phyloP scores from a whole-genome alignment of 352 stramenopile genomes.

The Phytophthora uliginosa region DNA sequence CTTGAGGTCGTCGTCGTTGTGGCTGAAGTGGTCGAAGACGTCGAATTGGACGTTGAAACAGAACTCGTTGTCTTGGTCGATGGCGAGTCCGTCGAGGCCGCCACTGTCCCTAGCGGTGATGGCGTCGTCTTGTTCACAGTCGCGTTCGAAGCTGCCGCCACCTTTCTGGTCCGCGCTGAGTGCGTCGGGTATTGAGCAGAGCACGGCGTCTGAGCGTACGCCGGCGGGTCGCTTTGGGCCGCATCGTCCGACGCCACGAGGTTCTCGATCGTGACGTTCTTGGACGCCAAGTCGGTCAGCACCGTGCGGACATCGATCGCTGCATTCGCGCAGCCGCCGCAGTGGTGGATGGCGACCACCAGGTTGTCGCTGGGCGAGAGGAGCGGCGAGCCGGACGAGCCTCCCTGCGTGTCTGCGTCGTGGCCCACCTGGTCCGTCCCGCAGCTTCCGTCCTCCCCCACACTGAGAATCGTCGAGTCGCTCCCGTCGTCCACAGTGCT shows the following conservation, averaged over 20 bases:
- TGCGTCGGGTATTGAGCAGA: conserved; percentile 13
- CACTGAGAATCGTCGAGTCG: conserved; percentile 39
- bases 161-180: neutral
- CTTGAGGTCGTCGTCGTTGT: conserved; percentile 3
- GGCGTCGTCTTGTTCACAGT: conserved; percentile 6
- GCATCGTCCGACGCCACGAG: conserved; percentile 31
- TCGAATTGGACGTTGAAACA: neutral
- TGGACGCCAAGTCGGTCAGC: conserved; percentile 42
- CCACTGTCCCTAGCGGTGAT: neutral
- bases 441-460: conserved; percentile 42
- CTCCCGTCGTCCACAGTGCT: conserved; percentile 43
- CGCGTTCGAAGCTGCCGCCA: conserved; percentile 1
- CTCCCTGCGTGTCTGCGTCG: conserved; percentile 54
- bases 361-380: conserved; percentile 52
- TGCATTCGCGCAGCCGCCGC: conserved; percentile 58
- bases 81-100: neutral
- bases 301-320: conserved; percentile 54
- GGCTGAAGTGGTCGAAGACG: neutral
- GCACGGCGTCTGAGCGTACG: conserved; percentile 35
- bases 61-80: neutral
- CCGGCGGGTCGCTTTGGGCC: conserved; percentile 9
- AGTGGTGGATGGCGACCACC: conserved; percentile 69
- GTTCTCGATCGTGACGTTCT: conserved; percentile 50
- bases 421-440: conserved; percentile 54
- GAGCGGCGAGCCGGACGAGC: conserved; percentile 60